A percentile compares a stretch with the other conserved stretches of the same genome.
Evolutionary conservation across 306 rosid species (phyloP).

Genomic region (Cucurbita pepo): DNA sequence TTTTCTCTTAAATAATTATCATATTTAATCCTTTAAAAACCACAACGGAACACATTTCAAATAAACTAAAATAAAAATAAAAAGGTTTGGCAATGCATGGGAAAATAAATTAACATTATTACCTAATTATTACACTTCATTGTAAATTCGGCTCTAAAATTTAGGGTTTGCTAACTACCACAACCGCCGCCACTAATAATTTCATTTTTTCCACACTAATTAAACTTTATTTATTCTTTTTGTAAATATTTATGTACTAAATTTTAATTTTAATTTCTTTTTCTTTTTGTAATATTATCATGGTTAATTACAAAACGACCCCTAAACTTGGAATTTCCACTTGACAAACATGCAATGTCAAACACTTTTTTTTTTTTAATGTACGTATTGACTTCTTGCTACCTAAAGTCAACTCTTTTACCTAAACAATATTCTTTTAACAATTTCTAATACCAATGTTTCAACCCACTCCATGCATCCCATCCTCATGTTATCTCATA

Average conservation of each 20-base stretch:
- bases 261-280: background rate
- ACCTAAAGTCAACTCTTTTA: background rate
- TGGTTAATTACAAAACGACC: too few species aligned
- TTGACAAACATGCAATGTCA: background rate
- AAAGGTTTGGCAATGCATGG: background rate
- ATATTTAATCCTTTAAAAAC: too few species aligned
- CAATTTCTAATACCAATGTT: background rate
- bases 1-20: background rate
- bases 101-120: constrained; percentile 9
- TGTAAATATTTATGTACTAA: background rate
- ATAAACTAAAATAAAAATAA: background rate
- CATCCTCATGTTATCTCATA: too few species aligned
- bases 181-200: background rate
- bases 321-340: background rate
- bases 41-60: background rate
- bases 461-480: constrained; percentile 2
- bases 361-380: background rate
- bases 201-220: background rate
- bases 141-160: background rate
- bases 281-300: background rate
- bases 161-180: background rate
- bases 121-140: background rate
- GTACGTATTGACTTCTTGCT: background rate
- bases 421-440: background rate
- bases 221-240: background rate